These are phyloP conservation scores for Oldenlandia corymbosa DNA, from an alignment of 257 asterid genomes.

Conservation along the genomic window DNA sequence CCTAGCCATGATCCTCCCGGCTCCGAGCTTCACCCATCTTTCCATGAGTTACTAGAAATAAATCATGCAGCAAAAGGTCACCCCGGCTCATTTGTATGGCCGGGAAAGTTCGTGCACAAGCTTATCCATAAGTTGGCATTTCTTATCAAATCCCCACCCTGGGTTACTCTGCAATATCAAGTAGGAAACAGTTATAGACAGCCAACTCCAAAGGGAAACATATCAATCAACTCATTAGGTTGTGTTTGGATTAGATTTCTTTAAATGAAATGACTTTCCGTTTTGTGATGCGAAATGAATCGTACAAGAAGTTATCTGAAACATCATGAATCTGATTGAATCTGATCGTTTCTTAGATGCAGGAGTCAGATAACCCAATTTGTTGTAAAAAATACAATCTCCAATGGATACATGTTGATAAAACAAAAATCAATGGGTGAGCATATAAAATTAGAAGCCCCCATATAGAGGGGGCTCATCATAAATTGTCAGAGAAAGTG, in stretches of 20 bases:
- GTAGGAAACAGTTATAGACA: neutral
- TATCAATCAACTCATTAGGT: neutral
- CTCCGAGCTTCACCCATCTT: too few species aligned
- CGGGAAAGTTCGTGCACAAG: constrained; percentile 54
- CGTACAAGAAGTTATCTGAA: neutral
- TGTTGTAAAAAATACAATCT: too few species aligned
- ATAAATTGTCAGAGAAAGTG: too few species aligned
- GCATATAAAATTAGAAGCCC: too few species aligned
- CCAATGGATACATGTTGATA: too few species aligned
- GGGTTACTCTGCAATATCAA: constrained; percentile 73
- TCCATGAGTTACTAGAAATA: too few species aligned
- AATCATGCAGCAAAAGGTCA: too few species aligned
- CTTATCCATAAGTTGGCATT: constrained; percentile 88
- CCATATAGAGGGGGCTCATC: too few species aligned
- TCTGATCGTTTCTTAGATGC: too few species aligned
- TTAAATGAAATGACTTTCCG: neutral
- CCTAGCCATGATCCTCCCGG: too few species aligned
- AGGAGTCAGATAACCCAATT: neutral
- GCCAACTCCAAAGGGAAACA: constrained; percentile 7
- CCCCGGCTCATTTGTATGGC: constrained; percentile 72
- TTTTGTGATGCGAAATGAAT: neutral
- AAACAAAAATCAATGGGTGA: too few species aligned
- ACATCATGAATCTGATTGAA: neutral
- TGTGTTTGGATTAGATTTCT: neutral
- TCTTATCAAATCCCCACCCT: constrained; percentile 92